Conservation (phyloP, 805 yeast genomes). For the Cyberlindnera saturnus region DNA sequence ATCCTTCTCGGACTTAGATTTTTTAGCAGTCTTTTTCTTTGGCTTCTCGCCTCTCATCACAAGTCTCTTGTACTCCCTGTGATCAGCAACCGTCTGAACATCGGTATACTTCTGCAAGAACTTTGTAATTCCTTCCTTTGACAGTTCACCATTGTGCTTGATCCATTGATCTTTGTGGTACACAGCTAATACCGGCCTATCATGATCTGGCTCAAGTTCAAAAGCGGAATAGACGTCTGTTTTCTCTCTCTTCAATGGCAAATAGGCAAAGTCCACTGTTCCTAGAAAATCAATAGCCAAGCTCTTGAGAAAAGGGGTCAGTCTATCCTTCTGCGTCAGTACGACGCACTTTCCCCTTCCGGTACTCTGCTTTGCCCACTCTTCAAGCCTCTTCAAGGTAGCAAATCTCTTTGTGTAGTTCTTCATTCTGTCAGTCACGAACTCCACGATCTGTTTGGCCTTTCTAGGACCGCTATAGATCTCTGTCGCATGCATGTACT, state of each 20-base stretch:
- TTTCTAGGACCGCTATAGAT: conserved; percentile 57
- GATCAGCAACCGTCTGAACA: conserved; percentile 5
- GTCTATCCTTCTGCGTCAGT: conserved; percentile 41
- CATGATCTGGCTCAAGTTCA: conserved; percentile 10
- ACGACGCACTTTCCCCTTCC: conserved; percentile 39
- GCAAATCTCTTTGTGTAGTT: conserved; percentile 55
- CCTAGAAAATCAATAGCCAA: conserved; percentile 67
- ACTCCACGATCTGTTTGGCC: conserved; percentile 46
- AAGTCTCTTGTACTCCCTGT: conserved; percentile 12
- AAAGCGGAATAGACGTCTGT: conserved; percentile 12
- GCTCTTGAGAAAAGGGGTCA: conserved; percentile 54
- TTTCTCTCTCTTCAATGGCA: conserved; percentile 24
- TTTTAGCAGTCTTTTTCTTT: conserved; percentile 12
- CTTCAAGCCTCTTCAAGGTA: conserved; percentile 27
- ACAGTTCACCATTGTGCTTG: conserved; percentile 26
- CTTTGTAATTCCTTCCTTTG: conserved; percentile 26
- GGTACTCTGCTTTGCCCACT: conserved; percentile 16
- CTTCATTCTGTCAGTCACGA: conserved; percentile 52
- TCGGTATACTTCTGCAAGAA: conserved; percentile 29
- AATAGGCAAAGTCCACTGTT: conserved; percentile 40
- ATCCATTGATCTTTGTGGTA: conserved; percentile 10
- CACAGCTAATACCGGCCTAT: conserved; percentile 10
- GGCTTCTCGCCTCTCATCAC: conserved; percentile 19
- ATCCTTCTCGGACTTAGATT: not conserved
- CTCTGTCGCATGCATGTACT: conserved; percentile 46